phyloP scores from a whole-genome alignment of 805 yeast species.

The Starmera pachycereana region DNA sequence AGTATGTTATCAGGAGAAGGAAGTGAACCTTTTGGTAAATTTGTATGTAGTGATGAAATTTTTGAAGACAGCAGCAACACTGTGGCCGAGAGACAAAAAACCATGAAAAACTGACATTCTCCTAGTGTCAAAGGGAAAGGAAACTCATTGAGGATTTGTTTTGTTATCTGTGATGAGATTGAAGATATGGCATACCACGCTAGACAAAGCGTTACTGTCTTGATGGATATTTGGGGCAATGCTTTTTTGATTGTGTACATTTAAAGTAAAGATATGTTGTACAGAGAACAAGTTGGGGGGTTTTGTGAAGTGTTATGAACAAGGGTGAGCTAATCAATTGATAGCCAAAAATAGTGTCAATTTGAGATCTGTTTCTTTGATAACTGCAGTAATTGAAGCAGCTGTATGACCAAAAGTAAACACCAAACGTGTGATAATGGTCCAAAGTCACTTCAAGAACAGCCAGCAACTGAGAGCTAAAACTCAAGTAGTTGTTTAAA shows the following conservation, averaged over 20 bases:
- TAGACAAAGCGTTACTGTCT: constrained; percentile 34
- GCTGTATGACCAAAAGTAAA: too few relatives aligned
- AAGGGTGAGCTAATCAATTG: background rate
- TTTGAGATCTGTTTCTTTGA: background rate
- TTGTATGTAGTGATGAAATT: constrained; percentile 20
- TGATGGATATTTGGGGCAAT: constrained; percentile 9
- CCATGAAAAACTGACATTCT: constrained; percentile 50
- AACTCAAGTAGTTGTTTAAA: background rate
- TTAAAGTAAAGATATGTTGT: too few relatives aligned
- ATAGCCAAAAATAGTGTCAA: too few relatives aligned
- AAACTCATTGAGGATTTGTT: constrained; percentile 40
- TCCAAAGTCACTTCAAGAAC: too few relatives aligned
- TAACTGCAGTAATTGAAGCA: too few relatives aligned
- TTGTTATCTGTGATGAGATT: constrained; percentile 55
- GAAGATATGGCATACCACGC: constrained; percentile 57
- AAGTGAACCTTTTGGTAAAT: constrained; percentile 46
- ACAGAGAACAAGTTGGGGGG: background rate
- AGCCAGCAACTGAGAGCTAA: too few relatives aligned
- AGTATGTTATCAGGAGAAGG: constrained; percentile 25
- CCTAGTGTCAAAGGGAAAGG: constrained; percentile 56
- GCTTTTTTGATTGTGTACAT: constrained; percentile 3
- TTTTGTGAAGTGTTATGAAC: background rate
- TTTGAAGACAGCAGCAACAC: constrained; percentile 26
- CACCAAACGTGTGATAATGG: too few relatives aligned
- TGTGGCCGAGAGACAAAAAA: constrained; percentile 30